These are phyloP conservation scores for Cladophialophora carrionii DNA, from an alignment of 2,329 filamentous ascomycete genomes.

Conservation along the genomic window DNA sequence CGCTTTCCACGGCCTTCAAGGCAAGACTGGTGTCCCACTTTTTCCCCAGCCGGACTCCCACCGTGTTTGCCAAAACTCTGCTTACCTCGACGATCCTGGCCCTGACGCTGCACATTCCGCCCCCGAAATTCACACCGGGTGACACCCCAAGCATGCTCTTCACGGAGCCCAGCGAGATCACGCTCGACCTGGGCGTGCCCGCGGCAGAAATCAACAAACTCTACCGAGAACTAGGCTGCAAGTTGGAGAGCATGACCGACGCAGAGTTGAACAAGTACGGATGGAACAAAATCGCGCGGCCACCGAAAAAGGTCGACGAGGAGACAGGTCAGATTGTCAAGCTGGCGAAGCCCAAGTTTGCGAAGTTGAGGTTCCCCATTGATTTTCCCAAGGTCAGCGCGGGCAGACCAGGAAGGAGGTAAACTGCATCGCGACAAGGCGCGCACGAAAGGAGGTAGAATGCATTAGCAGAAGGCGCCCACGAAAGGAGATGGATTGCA, in stretches of 20 bases:
- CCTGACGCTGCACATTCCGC: constrained; percentile 51
- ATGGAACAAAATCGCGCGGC: constrained; percentile 42
- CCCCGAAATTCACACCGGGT: constrained; percentile 45
- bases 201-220: constrained; percentile 44
- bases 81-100: constrained; percentile 53
- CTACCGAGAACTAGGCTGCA: constrained; percentile 53
- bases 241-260: constrained; percentile 48
- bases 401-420: constrained; percentile 25
- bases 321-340: constrained; percentile 69
- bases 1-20: constrained; percentile 42
- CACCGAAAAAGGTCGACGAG: constrained; percentile 66
- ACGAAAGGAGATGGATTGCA: neutral
- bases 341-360: constrained; percentile 57
- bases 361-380: constrained; percentile 74
- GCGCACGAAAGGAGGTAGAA: constrained; percentile 3
- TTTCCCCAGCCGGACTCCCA: constrained; percentile 46
- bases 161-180: constrained; percentile 51
- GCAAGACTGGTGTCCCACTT: constrained; percentile 49
- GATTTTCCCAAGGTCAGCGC: constrained; percentile 69
- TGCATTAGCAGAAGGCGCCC: neutral
- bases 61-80: constrained; percentile 48
- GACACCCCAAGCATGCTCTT: constrained; percentile 44
- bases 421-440: neutral
- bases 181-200: constrained; percentile 50
- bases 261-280: constrained; percentile 49